Percentiles rank a stretch among this genome's conserved stretches.
Evolutionary conservation across 441 rosid species (phyloP).

Genomic region (Syzygium malaccense): DNA sequence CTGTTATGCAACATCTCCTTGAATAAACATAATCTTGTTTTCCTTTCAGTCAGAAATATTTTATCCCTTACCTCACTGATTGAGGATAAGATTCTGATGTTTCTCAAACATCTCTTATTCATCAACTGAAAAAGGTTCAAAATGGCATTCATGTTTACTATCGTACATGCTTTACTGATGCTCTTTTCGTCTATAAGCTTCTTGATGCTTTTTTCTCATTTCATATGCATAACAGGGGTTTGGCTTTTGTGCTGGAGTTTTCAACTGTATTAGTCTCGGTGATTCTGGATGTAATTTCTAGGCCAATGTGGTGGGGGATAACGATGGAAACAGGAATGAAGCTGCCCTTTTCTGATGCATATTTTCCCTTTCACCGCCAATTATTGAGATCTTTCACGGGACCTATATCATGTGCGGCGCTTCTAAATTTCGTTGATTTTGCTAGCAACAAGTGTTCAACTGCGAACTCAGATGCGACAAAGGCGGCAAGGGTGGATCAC

Average conservation of each 20-base stretch:
- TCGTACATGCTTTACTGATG: not conserved
- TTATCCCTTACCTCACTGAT: fast-evolving
- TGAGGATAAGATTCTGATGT: not conserved
- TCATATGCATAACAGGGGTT: constrained; percentile 52
- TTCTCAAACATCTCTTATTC: not conserved
- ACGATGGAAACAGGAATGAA: constrained; percentile 43
- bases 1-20: not conserved
- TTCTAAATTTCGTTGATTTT: constrained; percentile 32
- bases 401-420: constrained; percentile 33
- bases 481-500: constrained; percentile 30
- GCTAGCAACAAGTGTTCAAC: constrained; percentile 13
- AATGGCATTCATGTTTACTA: not conserved
- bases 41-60: not conserved
- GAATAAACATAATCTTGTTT: not conserved
- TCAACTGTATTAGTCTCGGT: constrained; percentile 40
- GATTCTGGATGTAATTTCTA: constrained; percentile 44
- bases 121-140: not conserved
- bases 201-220: not conserved
- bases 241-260: constrained; percentile 45
- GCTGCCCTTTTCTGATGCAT: constrained; percentile 60
- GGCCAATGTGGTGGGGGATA: constrained; percentile 71
- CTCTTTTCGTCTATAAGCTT: not conserved
- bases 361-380: constrained; percentile 43
- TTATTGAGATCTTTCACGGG: constrained; percentile 42
- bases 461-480: constrained; percentile 16